Evolutionary conservation across 495 filamentous ascomycete species (phyloP), one percentile per base, ranked within the genome.

Genomic region (Echria macrotheca): DNA sequence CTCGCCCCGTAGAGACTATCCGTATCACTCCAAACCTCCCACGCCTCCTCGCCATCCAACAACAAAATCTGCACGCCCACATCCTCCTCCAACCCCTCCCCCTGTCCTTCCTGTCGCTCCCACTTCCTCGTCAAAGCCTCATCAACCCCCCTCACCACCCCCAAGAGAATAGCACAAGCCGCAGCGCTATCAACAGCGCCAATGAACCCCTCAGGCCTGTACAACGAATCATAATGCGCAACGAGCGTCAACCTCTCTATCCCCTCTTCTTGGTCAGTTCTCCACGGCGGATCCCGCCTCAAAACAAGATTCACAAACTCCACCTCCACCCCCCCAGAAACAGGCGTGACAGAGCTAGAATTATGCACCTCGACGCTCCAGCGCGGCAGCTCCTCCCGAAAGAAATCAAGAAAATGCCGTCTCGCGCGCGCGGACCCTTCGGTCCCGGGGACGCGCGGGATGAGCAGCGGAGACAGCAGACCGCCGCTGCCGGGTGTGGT

Each of bases 41-140:
- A 97, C 1, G 93, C 89, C 67, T 98, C 93, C 69, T 98, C 93
- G 3, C 93, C 93, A 65, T 98, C 93, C 18, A 98, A 65, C 42
- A 97, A 79, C 21, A 98, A 54, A 32, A 98, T 82, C 73, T 97
- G 93, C 24, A 98, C 77, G 5, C 93, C 93, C 58, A 79, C 81
- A 45, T 87, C 81, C 55, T 73, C 64, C 4, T 78, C 85, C 21
- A 83, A 68, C 24, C 76, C 54, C 77, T 93, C 69, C 73, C 75
- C 12, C 36, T 25, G 23, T 50, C 77, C 56, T 81, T 89, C 87
- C 15, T 71, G 75, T n/a, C n/a, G n/a, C 22, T 77, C 76, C 86
- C 93, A 94, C 69, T 89, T 91, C 66, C 75, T 74, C 10, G 81
- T 87, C 62, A 98, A 60, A 1, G 85, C 90, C 15, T 58, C 69